Evolutionary conservation across 352 stramenopile genomes (phyloP).

Genomic region (Phytophthora citrophthora): DNA sequence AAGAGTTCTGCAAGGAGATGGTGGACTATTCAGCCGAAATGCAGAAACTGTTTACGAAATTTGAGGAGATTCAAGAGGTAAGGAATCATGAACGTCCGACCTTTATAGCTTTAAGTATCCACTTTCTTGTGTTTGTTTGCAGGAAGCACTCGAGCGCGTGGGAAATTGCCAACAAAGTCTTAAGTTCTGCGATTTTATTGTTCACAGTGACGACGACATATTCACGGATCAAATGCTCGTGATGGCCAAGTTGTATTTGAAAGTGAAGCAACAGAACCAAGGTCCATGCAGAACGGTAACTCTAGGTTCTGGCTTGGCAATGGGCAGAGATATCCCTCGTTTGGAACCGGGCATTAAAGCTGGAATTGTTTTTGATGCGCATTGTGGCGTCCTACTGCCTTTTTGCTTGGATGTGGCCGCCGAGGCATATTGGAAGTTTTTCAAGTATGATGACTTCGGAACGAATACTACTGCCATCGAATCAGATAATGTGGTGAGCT

Average conservation of each 20-base stretch:
- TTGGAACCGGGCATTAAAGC: background rate
- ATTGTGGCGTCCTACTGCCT: background rate
- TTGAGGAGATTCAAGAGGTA: background rate
- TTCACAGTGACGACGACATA: background rate
- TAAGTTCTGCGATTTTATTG: slow-evolving; percentile 10
- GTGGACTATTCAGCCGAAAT: slow-evolving; percentile 7
- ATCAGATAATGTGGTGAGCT: background rate
- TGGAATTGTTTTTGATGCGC: background rate
- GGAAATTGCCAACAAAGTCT: background rate
- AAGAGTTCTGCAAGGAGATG: no score
- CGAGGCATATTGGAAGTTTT: slow-evolving; percentile 1
- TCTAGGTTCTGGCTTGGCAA: background rate
- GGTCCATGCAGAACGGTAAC: background rate
- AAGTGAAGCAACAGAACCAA: background rate
- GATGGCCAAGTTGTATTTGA: background rate
- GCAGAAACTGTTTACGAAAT: background rate
- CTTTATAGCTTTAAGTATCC: no score
- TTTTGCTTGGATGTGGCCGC: background rate
- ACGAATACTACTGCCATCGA: background rate
- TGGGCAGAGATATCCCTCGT: background rate
- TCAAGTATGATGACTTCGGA: background rate
- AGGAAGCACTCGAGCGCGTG: background rate
- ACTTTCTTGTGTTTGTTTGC: no score
- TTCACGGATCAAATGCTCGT: slow-evolving; percentile 8
- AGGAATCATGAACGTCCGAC: no score